phyloP scores from a whole-genome alignment of 1,139 yeast genomes.

The Blastobotrys indianensis region DNA sequence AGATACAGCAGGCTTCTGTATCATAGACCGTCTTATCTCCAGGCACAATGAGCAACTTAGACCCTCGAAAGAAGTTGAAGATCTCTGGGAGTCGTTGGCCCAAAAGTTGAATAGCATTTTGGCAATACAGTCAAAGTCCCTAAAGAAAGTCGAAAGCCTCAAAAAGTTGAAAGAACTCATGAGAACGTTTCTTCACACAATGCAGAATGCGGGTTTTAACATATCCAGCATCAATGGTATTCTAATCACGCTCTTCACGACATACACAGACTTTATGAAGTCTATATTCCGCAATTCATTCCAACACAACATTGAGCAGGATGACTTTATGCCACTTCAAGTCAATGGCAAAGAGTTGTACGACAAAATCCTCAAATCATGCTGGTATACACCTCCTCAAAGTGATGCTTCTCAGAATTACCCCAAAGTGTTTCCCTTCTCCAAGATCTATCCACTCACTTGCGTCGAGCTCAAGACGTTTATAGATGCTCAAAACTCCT shows the following conservation, averaged over 20 bases:
- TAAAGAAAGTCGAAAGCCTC: conserved; percentile 36
- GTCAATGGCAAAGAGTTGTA: conserved; percentile 57
- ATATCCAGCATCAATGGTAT: conserved; percentile 58
- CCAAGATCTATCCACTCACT: conserved; percentile 79
- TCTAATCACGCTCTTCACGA: conserved; percentile 52
- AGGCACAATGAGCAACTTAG: conserved; percentile 44
- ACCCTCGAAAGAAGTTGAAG: conserved; percentile 47
- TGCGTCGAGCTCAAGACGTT: conserved; percentile 70
- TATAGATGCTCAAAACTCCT: conserved; percentile 55
- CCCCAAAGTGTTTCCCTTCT: conserved; percentile 81
- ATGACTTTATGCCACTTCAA: conserved; percentile 83
- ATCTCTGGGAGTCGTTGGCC: conserved; percentile 67
- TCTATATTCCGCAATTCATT: conserved; percentile 59
- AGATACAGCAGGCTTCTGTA: conserved; percentile 68
- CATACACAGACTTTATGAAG: conserved; percentile 53
- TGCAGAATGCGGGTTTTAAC: conserved; percentile 66
- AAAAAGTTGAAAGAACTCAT: conserved; percentile 50
- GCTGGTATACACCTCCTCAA: conserved; percentile 59
- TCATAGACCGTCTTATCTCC: conserved; percentile 65
- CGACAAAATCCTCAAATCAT: conserved; percentile 53
- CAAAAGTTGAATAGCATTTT: conserved; percentile 30
- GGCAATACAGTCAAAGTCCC: conserved; percentile 23
- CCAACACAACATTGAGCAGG: conserved; percentile 58
- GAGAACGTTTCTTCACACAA: conserved; percentile 68
- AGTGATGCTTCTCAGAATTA: conserved; percentile 44